These are phyloP conservation scores for Fusarium secorum DNA, from an alignment of 2,329 filamentous ascomycete genomes.

Conservation along the genomic window DNA sequence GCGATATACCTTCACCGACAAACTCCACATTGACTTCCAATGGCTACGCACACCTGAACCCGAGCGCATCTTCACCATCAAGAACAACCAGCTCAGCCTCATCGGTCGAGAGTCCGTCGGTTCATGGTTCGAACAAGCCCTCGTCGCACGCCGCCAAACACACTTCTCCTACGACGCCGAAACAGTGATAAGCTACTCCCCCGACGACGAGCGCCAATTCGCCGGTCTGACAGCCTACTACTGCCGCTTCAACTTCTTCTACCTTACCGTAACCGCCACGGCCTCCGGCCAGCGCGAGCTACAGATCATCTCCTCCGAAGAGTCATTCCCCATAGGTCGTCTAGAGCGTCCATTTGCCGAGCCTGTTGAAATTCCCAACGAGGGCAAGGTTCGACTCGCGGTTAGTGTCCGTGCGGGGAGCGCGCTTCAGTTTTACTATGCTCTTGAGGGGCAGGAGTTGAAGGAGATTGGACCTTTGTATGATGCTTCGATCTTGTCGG, in stretches of 20 bases:
- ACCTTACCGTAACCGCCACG: constrained; percentile 65
- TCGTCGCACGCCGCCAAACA: constrained; percentile 62
- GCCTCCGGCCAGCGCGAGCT: constrained; percentile 65
- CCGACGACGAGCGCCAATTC: constrained; percentile 66
- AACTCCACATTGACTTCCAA: constrained; percentile 62
- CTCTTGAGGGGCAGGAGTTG: constrained; percentile 54
- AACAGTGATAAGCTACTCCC: constrained; percentile 61
- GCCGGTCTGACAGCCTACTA: constrained; percentile 70
- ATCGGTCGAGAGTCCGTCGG: constrained; percentile 61
- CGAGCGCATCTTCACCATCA: constrained; percentile 58
- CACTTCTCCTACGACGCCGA: constrained; percentile 70
- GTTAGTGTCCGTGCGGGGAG: constrained; percentile 58
- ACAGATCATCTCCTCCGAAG: constrained; percentile 64
- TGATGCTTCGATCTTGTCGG: constrained; percentile 66
- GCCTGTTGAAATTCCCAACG: constrained; percentile 59
- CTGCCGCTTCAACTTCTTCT: constrained; percentile 71
- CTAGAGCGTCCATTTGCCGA: constrained; percentile 54
- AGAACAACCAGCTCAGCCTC: constrained; percentile 54
- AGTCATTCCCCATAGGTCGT: constrained; percentile 61
- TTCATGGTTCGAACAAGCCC: constrained; percentile 66
- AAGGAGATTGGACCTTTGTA: constrained; percentile 62
- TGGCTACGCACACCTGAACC: constrained; percentile 65
- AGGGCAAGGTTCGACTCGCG: constrained; percentile 62
- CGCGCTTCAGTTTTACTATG: constrained; percentile 65
- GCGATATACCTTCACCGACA: constrained; percentile 56